A percentile compares a stretch with the other conserved stretches of the same genome.
Evolutionary conservation across 495 filamentous ascomycete species (phyloP).

Genomic region (Penicillium nucicola): DNA sequence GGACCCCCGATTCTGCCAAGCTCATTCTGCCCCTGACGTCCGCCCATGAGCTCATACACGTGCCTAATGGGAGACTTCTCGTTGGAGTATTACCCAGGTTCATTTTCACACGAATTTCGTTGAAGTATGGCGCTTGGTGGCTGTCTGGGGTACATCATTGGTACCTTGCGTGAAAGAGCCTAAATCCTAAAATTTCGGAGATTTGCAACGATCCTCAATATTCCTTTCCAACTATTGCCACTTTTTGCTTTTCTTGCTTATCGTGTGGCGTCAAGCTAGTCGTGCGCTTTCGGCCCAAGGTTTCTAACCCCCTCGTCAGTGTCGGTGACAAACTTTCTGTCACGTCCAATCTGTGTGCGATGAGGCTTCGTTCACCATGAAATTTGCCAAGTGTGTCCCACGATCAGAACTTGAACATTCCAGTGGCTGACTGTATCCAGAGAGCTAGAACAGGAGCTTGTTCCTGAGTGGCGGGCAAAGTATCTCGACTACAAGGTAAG

Average conservation of each 20-base stretch:
- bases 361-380: constrained; percentile 45
- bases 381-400: constrained; percentile 59
- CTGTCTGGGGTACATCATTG: not conserved
- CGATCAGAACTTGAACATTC: constrained; percentile 12
- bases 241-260: not conserved
- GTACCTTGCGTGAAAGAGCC: too few species aligned
- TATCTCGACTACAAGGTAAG: constrained; percentile 86
- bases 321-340: not conserved
- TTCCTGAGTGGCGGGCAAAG: constrained; percentile 90
- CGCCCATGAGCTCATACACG: constrained; percentile 9
- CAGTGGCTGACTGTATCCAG: constrained; percentile 35
- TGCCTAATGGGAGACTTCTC: not conserved
- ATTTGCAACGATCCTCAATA: not conserved
- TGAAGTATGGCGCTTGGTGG: too few species aligned
- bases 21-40: too few species aligned
- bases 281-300: not conserved
- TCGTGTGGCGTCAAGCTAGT: not conserved
- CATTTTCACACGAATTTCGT: too few species aligned
- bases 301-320: constrained; percentile 1
- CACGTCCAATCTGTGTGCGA: constrained; percentile 11
- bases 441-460: constrained; percentile 81
- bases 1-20: not conserved
- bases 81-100: too few species aligned
- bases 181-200: not conserved
- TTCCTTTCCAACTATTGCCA: too few species aligned